Percentiles rank a stretch among this genome's conserved stretches.
Evolutionary conservation across 495 filamentous ascomycete genomes (phyloP).

Genomic region (Penicillium canescens): DNA sequence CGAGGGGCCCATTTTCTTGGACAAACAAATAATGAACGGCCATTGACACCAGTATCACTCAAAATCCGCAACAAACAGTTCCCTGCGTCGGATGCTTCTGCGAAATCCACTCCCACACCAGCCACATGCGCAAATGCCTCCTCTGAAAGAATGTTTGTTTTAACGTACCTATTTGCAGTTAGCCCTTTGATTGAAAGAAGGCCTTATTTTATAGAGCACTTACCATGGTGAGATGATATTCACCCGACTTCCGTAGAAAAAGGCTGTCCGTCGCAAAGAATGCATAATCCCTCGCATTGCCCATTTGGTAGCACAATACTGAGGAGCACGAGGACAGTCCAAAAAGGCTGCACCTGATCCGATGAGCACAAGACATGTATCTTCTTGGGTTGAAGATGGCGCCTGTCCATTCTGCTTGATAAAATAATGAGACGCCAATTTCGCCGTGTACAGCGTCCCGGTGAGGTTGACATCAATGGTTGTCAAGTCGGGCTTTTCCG

Average conservation of each 20-base stretch:
- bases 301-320: constrained; percentile 30
- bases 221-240: constrained; percentile 27
- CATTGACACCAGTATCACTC: constrained; percentile 14
- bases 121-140: constrained; percentile 10
- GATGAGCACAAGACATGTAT: constrained; percentile 26
- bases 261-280: constrained; percentile 20
- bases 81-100: constrained; percentile 13
- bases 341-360: constrained; percentile 31
- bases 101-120: constrained; percentile 18
- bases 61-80: constrained; percentile 20
- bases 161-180: constrained; percentile 15
- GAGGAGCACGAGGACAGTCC: constrained; percentile 19
- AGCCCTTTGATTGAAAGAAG: too few species aligned
- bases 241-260: constrained; percentile 20
- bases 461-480: constrained; percentile 44
- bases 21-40: constrained; percentile 20
- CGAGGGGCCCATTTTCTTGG: constrained; percentile 13
- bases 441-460: constrained; percentile 41
- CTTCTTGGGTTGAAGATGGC: constrained; percentile 11
- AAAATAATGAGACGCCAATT: constrained; percentile 45
- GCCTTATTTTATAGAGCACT: neutral
- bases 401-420: constrained; percentile 22
- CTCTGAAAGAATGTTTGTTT: constrained; percentile 22
- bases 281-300: constrained; percentile 32
- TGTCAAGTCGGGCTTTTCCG: constrained; percentile 36